Conservation (phyloP, 495 filamentous ascomycete genomes). For the Aspergillus conjunctus region DNA sequence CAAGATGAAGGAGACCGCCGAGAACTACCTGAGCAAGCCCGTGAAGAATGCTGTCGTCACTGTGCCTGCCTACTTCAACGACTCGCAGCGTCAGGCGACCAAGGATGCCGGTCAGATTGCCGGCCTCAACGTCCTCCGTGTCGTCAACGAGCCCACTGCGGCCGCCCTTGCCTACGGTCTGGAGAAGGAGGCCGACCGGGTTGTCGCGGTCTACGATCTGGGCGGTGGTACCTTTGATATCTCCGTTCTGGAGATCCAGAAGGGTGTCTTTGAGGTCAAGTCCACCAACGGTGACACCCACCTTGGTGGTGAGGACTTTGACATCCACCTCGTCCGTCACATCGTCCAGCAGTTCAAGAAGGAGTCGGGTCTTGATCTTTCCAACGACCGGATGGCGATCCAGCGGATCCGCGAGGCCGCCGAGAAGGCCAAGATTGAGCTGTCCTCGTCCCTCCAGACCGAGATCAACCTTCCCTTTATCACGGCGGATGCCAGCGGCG, state of each 20-base stretch:
- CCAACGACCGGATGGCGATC: constrained; percentile 95
- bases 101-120: constrained; percentile 97
- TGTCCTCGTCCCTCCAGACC: constrained; percentile 94
- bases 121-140: constrained; percentile 93
- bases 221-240: constrained; percentile 99
- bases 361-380: constrained; percentile 89
- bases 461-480: constrained; percentile 99
- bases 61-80: constrained; percentile 97
- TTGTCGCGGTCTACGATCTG: constrained; percentile 96
- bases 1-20: constrained; percentile 99
- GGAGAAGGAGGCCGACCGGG: constrained; percentile 86
- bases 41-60: constrained; percentile 96
- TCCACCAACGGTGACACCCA: constrained; percentile 98
- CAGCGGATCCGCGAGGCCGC: constrained; percentile 99
- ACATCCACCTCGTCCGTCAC: constrained; percentile 93
- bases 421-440: constrained; percentile 99
- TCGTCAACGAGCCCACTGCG: constrained; percentile 95
- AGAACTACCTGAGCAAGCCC: constrained; percentile 83
- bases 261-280: constrained; percentile 98
- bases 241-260: constrained; percentile 95
- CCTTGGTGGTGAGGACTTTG: constrained; percentile 97
- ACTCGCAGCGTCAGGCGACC: constrained; percentile 95
- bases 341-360: constrained; percentile 96
- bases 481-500: constrained; percentile 89
- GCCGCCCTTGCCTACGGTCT: constrained; percentile 94